phyloP scores from a whole-genome alignment of 257 asterid genomes.

The Lantana camara region DNA sequence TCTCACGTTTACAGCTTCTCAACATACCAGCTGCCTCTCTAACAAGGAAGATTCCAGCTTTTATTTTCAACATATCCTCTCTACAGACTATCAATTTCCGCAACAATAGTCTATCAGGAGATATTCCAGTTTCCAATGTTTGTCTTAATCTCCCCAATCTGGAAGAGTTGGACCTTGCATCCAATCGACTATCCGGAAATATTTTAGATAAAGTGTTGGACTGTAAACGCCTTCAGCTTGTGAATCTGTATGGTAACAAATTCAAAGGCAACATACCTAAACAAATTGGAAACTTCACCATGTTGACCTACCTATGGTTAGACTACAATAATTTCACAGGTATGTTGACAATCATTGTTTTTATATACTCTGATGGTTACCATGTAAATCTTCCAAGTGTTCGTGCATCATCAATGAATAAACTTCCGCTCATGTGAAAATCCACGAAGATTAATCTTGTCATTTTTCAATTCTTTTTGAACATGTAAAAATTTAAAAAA shows the following conservation, averaged over 20 bases:
- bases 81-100: slow-evolving; percentile 18
- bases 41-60: slow-evolving; percentile 33
- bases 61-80: slow-evolving; percentile 42
- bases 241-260: slow-evolving; percentile 33
- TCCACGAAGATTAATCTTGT: too few relatives aligned
- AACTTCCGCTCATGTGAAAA: too few relatives aligned
- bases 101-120: slow-evolving; percentile 53
- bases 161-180: slow-evolving; percentile 26
- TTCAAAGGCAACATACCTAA: slow-evolving; percentile 41
- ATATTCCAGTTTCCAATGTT: slow-evolving; percentile 29
- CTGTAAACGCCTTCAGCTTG: slow-evolving; percentile 32
- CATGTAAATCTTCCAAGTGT: too few relatives aligned
- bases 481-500: too few relatives aligned
- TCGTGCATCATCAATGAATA: too few relatives aligned
- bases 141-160: slow-evolving; percentile 35
- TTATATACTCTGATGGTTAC: too few relatives aligned
- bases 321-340: slow-evolving; percentile 40
- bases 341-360: not conserved
- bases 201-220: slow-evolving; percentile 37
- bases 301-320: slow-evolving; percentile 21
- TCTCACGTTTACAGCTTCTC: slow-evolving; percentile 33
- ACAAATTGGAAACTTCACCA: slow-evolving; percentile 37
- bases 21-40: slow-evolving; percentile 26
- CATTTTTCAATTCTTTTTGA: too few relatives aligned
- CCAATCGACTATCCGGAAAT: slow-evolving; percentile 42